Evolutionary conservation across 2,329 filamentous ascomycete species (phyloP).

Genomic region (Colletotrichum tropicale): DNA sequence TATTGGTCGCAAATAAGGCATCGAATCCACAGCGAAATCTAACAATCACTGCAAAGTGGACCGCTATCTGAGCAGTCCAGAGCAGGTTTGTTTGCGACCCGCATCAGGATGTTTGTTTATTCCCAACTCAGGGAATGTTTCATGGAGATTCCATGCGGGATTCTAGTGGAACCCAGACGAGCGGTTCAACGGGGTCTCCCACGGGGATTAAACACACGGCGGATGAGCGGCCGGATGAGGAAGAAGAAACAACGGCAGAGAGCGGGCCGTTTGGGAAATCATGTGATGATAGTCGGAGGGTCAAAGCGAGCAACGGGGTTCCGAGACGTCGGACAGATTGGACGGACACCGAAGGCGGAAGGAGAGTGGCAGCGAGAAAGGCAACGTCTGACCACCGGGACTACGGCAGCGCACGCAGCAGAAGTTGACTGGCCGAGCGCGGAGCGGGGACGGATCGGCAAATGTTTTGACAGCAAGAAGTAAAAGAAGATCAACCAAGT

Average conservation of each 20-base stretch:
- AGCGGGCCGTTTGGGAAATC: neutral
- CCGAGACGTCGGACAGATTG: conserved; percentile 6
- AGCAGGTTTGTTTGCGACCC: neutral
- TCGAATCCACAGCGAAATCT: too few relatives aligned
- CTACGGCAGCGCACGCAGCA: neutral
- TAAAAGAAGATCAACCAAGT: neutral
- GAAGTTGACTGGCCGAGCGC: neutral
- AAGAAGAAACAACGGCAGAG: neutral
- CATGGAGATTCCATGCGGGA: neutral
- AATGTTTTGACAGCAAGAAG: neutral
- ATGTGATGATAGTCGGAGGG: neutral
- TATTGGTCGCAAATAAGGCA: neutral
- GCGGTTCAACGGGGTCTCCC: neutral
- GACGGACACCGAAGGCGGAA: neutral
- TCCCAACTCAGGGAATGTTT: neutral
- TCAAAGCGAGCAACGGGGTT: neutral
- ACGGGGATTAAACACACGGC: neutral
- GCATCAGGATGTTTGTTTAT: neutral
- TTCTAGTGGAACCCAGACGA: neutral
- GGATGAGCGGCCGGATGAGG: neutral
- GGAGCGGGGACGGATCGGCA: neutral
- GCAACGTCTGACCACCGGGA: neutral
- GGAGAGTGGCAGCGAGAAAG: neutral
- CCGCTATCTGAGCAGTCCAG: neutral
- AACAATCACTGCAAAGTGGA: neutral